A percentile compares a stretch with the other conserved stretches of the same genome.
Evolutionary conservation across 495 filamentous ascomycete species (phyloP).

Genomic region (Talaromyces nanjingensis): DNA sequence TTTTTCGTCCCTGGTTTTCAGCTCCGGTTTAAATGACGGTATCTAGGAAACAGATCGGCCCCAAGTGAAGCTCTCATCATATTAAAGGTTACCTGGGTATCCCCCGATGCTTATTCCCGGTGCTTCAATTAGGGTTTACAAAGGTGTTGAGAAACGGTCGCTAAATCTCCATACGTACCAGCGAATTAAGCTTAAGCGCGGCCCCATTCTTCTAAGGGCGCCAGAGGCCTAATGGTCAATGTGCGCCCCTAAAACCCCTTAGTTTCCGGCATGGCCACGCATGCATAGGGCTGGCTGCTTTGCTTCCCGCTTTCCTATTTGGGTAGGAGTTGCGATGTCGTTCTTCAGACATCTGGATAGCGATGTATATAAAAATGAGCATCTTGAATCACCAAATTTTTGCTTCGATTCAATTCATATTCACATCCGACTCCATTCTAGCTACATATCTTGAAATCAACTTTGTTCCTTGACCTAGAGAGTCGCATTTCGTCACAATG

Average conservation of each 20-base stretch:
- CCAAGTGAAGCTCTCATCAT: neutral
- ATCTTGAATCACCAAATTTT: neutral
- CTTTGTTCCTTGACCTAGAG: neutral
- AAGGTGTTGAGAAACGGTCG: neutral
- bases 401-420: neutral
- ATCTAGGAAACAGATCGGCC: neutral
- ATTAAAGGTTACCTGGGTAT: neutral
- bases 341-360: neutral
- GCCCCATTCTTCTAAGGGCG: neutral
- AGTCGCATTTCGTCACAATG: slow-evolving; percentile 1
- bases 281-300: neutral
- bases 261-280: neutral
- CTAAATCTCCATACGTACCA: neutral
- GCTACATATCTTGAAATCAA: neutral
- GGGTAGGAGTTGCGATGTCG: neutral
- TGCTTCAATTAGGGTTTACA: neutral
- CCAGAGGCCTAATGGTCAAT: neutral
- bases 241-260: neutral
- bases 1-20: neutral
- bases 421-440: neutral
- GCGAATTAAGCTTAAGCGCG: too few relatives aligned
- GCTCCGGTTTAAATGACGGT: neutral
- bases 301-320: neutral
- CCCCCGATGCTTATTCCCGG: neutral
- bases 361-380: neutral